Percentiles rank a stretch among this genome's conserved stretches.
These are phyloP conservation scores for Lupinus albus DNA, from an alignment of 306 rosid genomes.

Conservation along the genomic window DNA sequence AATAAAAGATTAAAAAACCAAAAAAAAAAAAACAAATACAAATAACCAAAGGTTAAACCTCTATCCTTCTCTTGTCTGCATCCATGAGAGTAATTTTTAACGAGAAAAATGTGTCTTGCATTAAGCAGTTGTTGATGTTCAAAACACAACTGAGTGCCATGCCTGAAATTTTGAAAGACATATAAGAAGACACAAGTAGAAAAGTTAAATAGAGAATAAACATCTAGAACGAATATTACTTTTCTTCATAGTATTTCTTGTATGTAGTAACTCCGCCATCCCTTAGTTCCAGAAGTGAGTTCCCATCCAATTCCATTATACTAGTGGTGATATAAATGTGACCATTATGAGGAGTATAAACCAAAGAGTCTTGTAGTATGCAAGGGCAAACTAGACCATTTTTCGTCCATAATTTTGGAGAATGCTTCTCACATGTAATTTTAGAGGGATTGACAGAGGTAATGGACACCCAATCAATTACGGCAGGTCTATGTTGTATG, in stretches of 20 bases:
- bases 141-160: slow-evolving; percentile 54
- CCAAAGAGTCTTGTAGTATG: slow-evolving; percentile 59
- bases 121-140: slow-evolving; percentile 53
- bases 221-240: slow-evolving; percentile 39
- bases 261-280: slow-evolving; percentile 54
- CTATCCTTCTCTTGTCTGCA: slow-evolving; percentile 47
- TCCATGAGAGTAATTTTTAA: slow-evolving; percentile 56
- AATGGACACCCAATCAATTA: slow-evolving; percentile 64
- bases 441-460: slow-evolving; percentile 47
- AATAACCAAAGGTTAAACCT: slow-evolving; percentile 50
- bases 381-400: slow-evolving; percentile 60
- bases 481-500: background rate
- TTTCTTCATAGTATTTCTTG: slow-evolving; percentile 53
- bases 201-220: slow-evolving; percentile 14
- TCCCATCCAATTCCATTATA: slow-evolving; percentile 54
- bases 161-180: slow-evolving; percentile 51
- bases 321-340: slow-evolving; percentile 56
- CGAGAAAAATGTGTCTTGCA: slow-evolving; percentile 57
- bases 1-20: slow-evolving; percentile 8
- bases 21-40: slow-evolving; percentile 13
- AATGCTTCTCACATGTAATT: slow-evolving; percentile 21
- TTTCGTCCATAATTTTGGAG: slow-evolving; percentile 42
- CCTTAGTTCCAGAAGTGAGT: slow-evolving; percentile 50
- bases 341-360: slow-evolving; percentile 73
- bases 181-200: background rate